Conservation (phyloP, 495 filamentous ascomycete genomes). For the Mycothermus thermophilus region DNA sequence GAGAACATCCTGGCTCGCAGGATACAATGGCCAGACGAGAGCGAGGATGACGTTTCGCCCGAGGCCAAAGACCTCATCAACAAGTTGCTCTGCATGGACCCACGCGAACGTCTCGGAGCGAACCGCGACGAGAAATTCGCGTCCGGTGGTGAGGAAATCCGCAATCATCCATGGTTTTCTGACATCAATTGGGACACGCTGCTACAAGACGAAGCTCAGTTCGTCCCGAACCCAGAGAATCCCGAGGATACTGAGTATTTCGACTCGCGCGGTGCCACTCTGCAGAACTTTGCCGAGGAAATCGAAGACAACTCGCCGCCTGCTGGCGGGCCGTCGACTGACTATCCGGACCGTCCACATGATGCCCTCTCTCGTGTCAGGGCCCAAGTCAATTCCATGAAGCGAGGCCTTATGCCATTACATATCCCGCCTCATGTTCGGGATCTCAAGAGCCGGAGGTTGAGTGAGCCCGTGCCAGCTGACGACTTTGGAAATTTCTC, state of each 20-base stretch:
- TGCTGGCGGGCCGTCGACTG: conserved; percentile 46
- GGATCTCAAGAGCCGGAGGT: conserved; percentile 66
- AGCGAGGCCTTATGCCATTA: conserved; percentile 83
- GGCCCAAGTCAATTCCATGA: conserved; percentile 62
- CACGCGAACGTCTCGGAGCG: conserved; percentile 63
- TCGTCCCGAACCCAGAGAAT: conserved; percentile 84
- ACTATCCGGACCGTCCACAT: conserved; percentile 77
- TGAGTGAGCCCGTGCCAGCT: conserved; percentile 75
- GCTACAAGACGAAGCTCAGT: conserved; percentile 83
- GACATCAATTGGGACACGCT: conserved; percentile 82
- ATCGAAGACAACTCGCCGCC: conserved; percentile 78
- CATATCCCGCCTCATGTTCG: conserved; percentile 95
- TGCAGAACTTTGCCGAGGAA: conserved; percentile 83
- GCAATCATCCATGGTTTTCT: conserved; percentile 76
- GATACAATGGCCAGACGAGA: conserved; percentile 74
- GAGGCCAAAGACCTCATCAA: conserved; percentile 93
- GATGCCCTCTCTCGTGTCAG: conserved; percentile 87
- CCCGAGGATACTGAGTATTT: conserved; percentile 98
- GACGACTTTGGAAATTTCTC: conserved; percentile 96
- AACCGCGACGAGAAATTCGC: conserved; percentile 67
- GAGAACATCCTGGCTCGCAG: conserved; percentile 84
- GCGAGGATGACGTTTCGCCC: conserved; percentile 56
- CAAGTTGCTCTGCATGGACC: conserved; percentile 69
- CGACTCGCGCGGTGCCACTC: conserved; percentile 75
- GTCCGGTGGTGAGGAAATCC: conserved; percentile 79